phyloP scores from a whole-genome alignment of 306 rosid species.

The Begonia fuchsioides region DNA sequence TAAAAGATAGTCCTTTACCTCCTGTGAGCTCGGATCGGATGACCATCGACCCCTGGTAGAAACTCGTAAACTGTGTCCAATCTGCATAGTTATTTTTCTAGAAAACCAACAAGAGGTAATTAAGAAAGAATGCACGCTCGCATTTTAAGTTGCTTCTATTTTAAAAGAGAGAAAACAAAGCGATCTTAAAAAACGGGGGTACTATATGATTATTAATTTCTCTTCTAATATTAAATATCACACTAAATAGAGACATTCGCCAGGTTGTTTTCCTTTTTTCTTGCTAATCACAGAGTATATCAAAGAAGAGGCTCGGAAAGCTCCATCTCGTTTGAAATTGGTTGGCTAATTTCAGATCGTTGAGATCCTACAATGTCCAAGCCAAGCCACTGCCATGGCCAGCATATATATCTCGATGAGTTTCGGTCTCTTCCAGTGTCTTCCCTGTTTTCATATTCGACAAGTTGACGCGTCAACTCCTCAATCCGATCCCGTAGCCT shows the following conservation, averaged over 20 bases:
- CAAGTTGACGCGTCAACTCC: conserved; percentile 85
- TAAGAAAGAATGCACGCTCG: too few species aligned
- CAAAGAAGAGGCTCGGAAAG: conserved; percentile 88
- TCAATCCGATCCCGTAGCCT: conserved; percentile 86
- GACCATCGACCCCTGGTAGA: too few species aligned
- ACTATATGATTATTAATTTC: not conserved
- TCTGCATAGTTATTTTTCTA: too few species aligned
- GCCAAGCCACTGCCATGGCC: conserved; percentile 99
- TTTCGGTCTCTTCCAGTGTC: conserved; percentile 40
- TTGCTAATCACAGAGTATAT: not conserved
- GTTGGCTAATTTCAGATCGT: conserved; percentile 34
- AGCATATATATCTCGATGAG: conserved; percentile 79
- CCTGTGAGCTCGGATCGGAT: too few species aligned
- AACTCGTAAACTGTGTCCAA: too few species aligned
- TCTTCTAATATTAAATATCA: conserved; percentile 26
- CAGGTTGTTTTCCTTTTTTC: not conserved
- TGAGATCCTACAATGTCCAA: conserved; percentile 64
- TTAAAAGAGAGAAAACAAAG: too few species aligned
- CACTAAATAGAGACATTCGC: conserved; percentile 26
- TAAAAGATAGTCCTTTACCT: too few species aligned
- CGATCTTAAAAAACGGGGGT: too few species aligned
- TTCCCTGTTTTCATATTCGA: conserved; percentile 73
- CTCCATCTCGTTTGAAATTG: conserved; percentile 86
- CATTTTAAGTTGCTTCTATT: too few species aligned
- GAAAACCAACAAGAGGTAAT: too few species aligned